These are phyloP conservation scores for Candida coquimbonensis DNA, from an alignment of 805 yeast species.

Conservation along the genomic window DNA sequence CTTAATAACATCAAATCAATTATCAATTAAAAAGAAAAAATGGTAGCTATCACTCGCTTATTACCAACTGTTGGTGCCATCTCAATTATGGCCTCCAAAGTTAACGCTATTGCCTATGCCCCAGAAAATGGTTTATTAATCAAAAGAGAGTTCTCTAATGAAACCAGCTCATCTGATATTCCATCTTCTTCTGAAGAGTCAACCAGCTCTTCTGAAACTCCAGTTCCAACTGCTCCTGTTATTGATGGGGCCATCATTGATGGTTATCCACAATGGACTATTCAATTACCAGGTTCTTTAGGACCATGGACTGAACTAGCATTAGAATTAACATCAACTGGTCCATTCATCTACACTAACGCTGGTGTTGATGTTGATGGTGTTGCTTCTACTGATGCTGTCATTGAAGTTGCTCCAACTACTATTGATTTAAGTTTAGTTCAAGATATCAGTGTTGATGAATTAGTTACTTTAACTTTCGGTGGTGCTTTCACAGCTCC, in stretches of 20 bases:
- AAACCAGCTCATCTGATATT: neutral
- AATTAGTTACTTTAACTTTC: neutral
- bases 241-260: neutral
- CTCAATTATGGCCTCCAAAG: constrained; percentile 2
- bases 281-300: constrained; percentile 1
- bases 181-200: constrained; percentile 7
- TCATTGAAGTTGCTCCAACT: neutral
- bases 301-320: constrained; percentile 2
- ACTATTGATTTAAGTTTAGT: neutral
- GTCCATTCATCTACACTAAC: neutral
- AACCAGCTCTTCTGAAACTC: neutral
- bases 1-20: neutral
- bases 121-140: too few species aligned
- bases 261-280: neutral
- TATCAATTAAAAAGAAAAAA: neutral
- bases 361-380: constrained; percentile 8
- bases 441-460: constrained; percentile 12
- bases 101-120: neutral
- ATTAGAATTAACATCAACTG: neutral
- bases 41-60: constrained; percentile 14
- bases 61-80: constrained; percentile 5
- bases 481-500: neutral
- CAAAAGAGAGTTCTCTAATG: too few species aligned
- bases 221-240: neutral
- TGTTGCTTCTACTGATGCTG: neutral